A percentile compares a stretch with the other conserved stretches of the same genome.
These are phyloP conservation scores for Magnaporthiopsis incrustans DNA, from an alignment of 2,329 filamentous ascomycete species.

Conservation along the genomic window DNA sequence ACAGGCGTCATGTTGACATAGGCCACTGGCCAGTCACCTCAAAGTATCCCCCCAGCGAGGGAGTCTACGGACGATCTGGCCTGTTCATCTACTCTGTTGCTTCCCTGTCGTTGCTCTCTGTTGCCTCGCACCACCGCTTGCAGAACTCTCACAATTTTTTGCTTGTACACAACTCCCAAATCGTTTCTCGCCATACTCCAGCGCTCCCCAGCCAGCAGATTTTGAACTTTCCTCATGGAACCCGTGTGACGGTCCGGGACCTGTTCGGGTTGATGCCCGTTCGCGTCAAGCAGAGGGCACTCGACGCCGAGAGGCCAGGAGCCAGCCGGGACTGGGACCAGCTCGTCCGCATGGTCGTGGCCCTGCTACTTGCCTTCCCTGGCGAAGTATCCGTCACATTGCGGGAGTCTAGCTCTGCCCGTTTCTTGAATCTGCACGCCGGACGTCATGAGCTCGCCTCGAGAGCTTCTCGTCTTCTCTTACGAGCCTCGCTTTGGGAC, in stretches of 20 bases:
- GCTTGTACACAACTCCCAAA: constrained; percentile 60
- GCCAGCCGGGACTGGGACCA: constrained; percentile 58
- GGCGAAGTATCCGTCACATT: constrained; percentile 47
- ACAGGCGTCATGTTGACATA: constrained; percentile 7
- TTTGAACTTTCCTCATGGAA: constrained; percentile 56
- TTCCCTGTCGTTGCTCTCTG: constrained; percentile 64
- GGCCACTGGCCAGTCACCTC: constrained; percentile 59
- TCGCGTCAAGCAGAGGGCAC: constrained; percentile 69
- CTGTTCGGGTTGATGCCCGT: constrained; percentile 89
- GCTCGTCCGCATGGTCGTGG: constrained; percentile 50
- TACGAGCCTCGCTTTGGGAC: constrained; percentile 58
- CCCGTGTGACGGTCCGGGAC: constrained; percentile 66
- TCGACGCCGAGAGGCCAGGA: constrained; percentile 39
- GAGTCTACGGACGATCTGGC: constrained; percentile 60
- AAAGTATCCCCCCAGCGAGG: constrained; percentile 44
- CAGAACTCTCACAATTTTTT: constrained; percentile 57
- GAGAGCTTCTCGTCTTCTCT: constrained; percentile 42
- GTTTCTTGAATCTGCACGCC: not conserved
- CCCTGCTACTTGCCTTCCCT: constrained; percentile 65
- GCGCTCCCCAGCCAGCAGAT: constrained; percentile 51
- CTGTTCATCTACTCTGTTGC: constrained; percentile 71
- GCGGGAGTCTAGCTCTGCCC: constrained; percentile 33
- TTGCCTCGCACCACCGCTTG: constrained; percentile 62
- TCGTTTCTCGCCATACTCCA: constrained; percentile 57
- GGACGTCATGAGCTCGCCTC: not conserved